Evolutionary conservation across 345 rosid species (phyloP), one percentile per base, ranked within the genome.

Genomic region (Euphorbia lathyris): DNA sequence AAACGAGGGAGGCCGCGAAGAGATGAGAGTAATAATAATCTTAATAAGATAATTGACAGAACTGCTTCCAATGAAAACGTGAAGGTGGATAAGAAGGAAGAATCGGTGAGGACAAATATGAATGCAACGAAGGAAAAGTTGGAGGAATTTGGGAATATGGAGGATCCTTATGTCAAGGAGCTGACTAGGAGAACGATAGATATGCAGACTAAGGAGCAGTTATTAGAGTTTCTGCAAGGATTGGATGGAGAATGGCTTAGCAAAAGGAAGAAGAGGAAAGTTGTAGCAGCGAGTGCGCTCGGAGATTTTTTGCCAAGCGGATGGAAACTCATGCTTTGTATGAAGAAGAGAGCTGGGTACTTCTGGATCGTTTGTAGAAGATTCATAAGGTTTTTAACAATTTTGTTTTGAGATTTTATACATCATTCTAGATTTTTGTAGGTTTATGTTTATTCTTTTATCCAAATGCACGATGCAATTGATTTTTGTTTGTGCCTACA

Each of bases 1-100:
- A 92, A 78, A 77, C 88, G 86, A 68, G 95, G 88, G 58, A 77
- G 90, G 79, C 95, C 93, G 36, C 80, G 80, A 36, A 91, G 70
- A 82, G 78, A 72, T 57, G 69, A 38, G 55, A 77, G 56, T 70
- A 69, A 11, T 27, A 0, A 12, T 57, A 57, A 75, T 56, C 9
- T 3, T 1, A 22, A 11, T 3, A 69, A 67, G 78, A 67, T 26
- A 47, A 58, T 70, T 7, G 47, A 60, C 43, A 58, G 36, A 14
- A 47, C 30, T 70, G 65, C 16, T 56, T 0, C 13, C 4, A 45
- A 22, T 74, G 78, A 47, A 68, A 22, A 23, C 22, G 58, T 8
- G 62, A 42, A 19, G 38, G 57, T 51, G 36, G 67, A 64, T 19
- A 50, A 40, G 51, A 20, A 7, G 55, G 22, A 3, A 61, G 69